Evolutionary conservation across 2,329 filamentous ascomycete genomes (phyloP), one percentile per base, ranked within the genome.

Genomic region (Sclerotinia sclerotiorum): DNA sequence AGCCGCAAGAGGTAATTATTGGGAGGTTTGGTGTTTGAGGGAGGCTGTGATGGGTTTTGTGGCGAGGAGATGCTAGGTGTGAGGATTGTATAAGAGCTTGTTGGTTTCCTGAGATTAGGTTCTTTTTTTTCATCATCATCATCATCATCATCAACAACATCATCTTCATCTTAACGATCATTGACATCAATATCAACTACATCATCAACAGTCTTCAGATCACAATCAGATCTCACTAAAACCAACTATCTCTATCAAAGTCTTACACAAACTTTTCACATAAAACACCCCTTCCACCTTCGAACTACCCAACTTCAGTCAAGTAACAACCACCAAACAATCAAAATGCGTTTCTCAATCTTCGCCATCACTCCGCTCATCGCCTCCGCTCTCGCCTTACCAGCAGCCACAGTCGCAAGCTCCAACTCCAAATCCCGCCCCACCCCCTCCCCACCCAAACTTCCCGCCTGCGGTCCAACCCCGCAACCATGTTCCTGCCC

Each of bases 281-380:
- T 19, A 5, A 3, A 58, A 44, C 55, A 44, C n/a, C 11, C 17
- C 15, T 24, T 44, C 55, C n/a, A 27, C 11, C 5, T n/a, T 58
- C 54, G 44, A 58, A 5, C 15, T 8, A 7, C 27, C 35, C 21
- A 17, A 63, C 5, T 11, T 27, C 32, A 51, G 15, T 1, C 24
- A 27, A 21, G 6, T 10, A 42, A 1, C n/a, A 51, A 27, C 8
- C 46, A 21, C 2, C 32, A 10, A 51, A 35, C 0, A 42, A 39
- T 39, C 60, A 52, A 51, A 63, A 63, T 63, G 60, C 60, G 44
- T 51, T 63, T 63, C 46, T 63, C 60, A 24, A 63, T 63, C 60
- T 17, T 63, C 46, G 46, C 60, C 7, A 27, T 63, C 21, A 27
- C 60, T 3, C 60, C 60, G 5, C n/a, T 63, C 46, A 63, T 63